Evolutionary conservation across 495 filamentous ascomycete genomes (phyloP).

Genomic region (Lasiosphaeria ovina): DNA sequence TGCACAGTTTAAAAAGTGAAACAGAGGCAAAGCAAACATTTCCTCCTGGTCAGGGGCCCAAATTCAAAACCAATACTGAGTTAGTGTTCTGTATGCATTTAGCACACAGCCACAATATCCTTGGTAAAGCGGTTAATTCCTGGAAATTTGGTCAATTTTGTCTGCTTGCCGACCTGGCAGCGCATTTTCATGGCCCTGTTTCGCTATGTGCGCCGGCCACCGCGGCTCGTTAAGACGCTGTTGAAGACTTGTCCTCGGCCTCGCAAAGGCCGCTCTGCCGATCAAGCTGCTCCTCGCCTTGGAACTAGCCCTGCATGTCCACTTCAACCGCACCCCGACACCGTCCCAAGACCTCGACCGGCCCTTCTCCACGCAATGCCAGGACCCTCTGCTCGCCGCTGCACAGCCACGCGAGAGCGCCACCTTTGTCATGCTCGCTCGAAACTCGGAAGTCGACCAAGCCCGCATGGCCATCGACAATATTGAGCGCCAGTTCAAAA

Average conservation of each 20-base stretch:
- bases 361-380: slow-evolving; percentile 42
- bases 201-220: background rate
- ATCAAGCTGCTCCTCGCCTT: slow-evolving; percentile 20
- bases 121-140: too few relatives aligned
- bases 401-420: slow-evolving; percentile 73
- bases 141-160: too few relatives aligned
- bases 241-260: too few relatives aligned
- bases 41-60: background rate
- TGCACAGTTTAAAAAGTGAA: too few relatives aligned
- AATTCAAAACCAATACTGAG: background rate
- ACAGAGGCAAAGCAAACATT: too few relatives aligned
- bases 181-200: background rate
- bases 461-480: slow-evolving; percentile 86
- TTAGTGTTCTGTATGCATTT: background rate
- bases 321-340: slow-evolving; percentile 26
- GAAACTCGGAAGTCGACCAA: slow-evolving; percentile 86
- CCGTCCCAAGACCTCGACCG: slow-evolving; percentile 38
- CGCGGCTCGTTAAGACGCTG: background rate
- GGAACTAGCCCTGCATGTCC: slow-evolving; percentile 30
- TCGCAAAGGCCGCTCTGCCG: slow-evolving; percentile 2
- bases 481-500: slow-evolving; percentile 93
- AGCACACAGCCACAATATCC: too few relatives aligned
- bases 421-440: slow-evolving; percentile 85
- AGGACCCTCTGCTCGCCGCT: slow-evolving; percentile 48
- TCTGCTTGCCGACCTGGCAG: background rate